A percentile compares a stretch with the other conserved stretches of the same genome.
Evolutionary conservation across 371 early-diverging fungal species (phyloP).

Genomic region (Chytridiales sp.): DNA sequence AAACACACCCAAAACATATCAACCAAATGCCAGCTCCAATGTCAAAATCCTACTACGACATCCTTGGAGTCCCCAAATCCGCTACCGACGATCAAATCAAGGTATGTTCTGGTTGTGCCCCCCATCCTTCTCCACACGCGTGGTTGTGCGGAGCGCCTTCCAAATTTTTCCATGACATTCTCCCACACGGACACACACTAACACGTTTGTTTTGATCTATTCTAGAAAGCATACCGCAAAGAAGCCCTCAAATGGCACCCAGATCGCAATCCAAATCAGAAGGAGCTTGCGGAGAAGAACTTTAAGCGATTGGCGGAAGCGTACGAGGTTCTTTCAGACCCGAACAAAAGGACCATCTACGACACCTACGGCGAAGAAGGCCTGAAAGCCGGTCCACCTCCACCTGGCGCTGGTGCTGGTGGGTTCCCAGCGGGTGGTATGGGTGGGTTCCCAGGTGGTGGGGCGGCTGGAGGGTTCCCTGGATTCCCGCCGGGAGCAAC

Average conservation of each 20-base stretch:
- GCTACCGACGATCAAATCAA: constrained; percentile 56
- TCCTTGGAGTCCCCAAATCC: constrained; percentile 46
- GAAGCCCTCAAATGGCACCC: constrained; percentile 67
- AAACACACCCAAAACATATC: constrained; percentile 1
- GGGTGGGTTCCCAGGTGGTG: constrained; percentile 50
- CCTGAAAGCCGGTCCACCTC: constrained; percentile 64
- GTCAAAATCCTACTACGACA: constrained; percentile 40
- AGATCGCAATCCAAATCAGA: constrained; percentile 68
- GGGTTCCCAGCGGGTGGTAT: constrained; percentile 38
- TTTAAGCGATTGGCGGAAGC: constrained; percentile 90
- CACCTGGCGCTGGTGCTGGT: constrained; percentile 57
- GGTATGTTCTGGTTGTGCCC: constrained; percentile 2
- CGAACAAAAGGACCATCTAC: constrained; percentile 83
- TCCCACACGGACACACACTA: too few relatives aligned
- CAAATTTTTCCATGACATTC: neutral
- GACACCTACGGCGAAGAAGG: constrained; percentile 94
- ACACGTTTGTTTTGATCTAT: too few relatives aligned
- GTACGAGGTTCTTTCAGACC: constrained; percentile 88
- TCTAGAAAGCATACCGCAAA: constrained; percentile 55
- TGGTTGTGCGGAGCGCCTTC: neutral
- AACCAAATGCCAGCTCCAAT: neutral
- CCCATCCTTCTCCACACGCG: neutral
- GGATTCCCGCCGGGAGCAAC: too few relatives aligned
- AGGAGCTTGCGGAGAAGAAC: constrained; percentile 72
- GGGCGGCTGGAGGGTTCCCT: too few relatives aligned